Evolutionary conservation across 257 asterid species (phyloP).

Genomic region (Capsicum chinense): DNA sequence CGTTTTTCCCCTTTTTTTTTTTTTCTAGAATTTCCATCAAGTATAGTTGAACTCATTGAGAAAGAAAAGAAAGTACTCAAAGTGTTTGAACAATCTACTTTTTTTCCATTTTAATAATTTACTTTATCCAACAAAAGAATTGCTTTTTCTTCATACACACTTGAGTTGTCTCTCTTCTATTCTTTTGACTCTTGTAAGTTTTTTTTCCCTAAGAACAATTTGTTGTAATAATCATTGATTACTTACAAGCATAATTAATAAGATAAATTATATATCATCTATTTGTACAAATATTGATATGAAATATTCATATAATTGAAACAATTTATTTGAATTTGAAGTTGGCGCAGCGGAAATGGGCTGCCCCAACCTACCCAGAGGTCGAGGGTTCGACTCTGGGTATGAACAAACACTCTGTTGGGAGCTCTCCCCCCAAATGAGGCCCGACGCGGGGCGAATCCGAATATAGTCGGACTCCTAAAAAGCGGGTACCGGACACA

Average conservation of each 20-base stretch:
- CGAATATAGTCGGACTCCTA: no score
- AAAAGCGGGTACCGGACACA: no score
- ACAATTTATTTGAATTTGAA: background rate
- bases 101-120: background rate
- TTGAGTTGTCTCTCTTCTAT: constrained; percentile 24
- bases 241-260: background rate
- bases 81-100: constrained; percentile 16
- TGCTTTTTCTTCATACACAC: constrained; percentile 16
- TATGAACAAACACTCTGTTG: no score
- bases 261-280: no score
- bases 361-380: no score
- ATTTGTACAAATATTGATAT: no score
- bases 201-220: background rate
- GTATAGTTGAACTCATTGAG: background rate
- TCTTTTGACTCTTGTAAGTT: background rate
- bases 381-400: no score
- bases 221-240: background rate
- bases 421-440: no score
- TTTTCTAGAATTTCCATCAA: background rate
- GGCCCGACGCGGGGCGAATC: no score
- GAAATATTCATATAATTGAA: no score
- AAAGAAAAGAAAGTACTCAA: constrained; percentile 5
- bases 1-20: background rate
- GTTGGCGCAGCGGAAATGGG: no score
- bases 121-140: constrained; percentile 4